A percentile compares a stretch with the other conserved stretches of the same genome.
These are phyloP conservation scores for Euphorbia pulcherrima DNA, from an alignment of 345 rosid genomes.

Conservation along the genomic window DNA sequence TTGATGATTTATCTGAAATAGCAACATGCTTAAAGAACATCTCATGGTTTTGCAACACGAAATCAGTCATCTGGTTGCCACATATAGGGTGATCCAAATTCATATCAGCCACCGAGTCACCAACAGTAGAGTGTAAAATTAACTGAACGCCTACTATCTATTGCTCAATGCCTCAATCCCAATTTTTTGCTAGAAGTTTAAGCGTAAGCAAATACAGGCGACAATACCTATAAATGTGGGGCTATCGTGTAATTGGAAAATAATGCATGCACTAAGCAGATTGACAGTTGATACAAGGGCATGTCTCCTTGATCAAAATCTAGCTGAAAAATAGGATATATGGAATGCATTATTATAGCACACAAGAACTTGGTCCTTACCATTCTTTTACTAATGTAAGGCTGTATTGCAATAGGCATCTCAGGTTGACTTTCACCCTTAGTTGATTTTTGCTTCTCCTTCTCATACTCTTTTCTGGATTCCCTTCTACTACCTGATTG, in stretches of 20 bases:
- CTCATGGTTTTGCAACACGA: slow-evolving; percentile 1
- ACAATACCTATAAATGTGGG: neutral
- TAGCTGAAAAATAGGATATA: neutral
- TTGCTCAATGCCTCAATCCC: neutral
- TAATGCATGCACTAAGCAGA: neutral
- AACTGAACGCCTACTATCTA: neutral
- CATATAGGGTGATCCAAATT: no score
- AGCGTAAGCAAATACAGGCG: neutral
- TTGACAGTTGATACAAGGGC: slow-evolving; percentile 4
- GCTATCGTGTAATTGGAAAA: neutral
- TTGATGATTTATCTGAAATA: neutral
- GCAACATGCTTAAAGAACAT: neutral
- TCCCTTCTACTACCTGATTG: slow-evolving; percentile 85
- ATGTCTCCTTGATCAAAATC: slow-evolving; percentile 1
- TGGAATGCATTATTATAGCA: neutral
- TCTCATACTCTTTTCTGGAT: slow-evolving; percentile 83
- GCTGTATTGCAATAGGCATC: slow-evolving; percentile 48
- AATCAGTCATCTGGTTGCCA: neutral
- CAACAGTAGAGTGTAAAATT: neutral
- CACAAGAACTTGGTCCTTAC: slow-evolving; percentile 33
- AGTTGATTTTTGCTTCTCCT: slow-evolving; percentile 52
- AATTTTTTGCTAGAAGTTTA: slow-evolving; percentile 1
- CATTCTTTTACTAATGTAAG: slow-evolving; percentile 73
- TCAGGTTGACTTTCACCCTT: slow-evolving; percentile 42
- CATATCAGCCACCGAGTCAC: neutral